Base-by-base conservation (phyloP, 176 grass and related monocot genomes). In the Oryza meridionalis region DNA sequence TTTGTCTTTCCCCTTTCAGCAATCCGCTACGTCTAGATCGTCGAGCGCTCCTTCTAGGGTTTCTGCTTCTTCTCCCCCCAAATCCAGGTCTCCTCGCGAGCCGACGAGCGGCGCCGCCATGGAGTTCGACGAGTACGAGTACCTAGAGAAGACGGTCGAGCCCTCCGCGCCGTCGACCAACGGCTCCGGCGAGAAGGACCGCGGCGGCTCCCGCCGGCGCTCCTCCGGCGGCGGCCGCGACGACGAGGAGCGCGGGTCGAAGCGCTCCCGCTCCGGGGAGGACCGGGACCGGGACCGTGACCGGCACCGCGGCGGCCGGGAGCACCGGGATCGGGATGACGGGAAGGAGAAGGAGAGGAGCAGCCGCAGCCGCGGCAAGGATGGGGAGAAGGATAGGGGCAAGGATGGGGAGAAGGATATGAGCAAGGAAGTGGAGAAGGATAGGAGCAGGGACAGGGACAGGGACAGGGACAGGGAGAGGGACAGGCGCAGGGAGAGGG, bases 101-200 rank as follows among this genome's bases (percentile, higher is more conserved):
- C 69, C 77, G 16, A 33, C 25, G 27, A 67, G 12, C 21, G 10
- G 16, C 73, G 67, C 55, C 44, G 67, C 82, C 69, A 95, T 95
- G 96, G 93, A 98, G 11, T 98, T 98, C 75, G 96, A 98, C 66
- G 96, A 98, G 80, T 98, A 98, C 83, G 96, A 98, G 27, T 98
- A 98, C 85, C 75, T 98, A 51, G 96, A 98, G 69, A 98, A 95
- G 89, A 77, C 89, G 35, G 96, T 98, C 12, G 96, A 95, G 74
- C 86, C 88, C 26, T 59, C 90, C 9, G 78, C 75, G 9, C 44
- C 76, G 7, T 64, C 75, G 63, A 67, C 81, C 59, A 95, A 98
- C 83, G 79, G 86, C 44, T 86, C 88, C 25, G 88, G 66, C 19
- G 87, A 90, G 65, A 95, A 94, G 91, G 96, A 98, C 47, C 84